Evolutionary conservation across 1,284 basidiomycete species (phyloP).

Genomic region (Ceratobasidium sp.): DNA sequence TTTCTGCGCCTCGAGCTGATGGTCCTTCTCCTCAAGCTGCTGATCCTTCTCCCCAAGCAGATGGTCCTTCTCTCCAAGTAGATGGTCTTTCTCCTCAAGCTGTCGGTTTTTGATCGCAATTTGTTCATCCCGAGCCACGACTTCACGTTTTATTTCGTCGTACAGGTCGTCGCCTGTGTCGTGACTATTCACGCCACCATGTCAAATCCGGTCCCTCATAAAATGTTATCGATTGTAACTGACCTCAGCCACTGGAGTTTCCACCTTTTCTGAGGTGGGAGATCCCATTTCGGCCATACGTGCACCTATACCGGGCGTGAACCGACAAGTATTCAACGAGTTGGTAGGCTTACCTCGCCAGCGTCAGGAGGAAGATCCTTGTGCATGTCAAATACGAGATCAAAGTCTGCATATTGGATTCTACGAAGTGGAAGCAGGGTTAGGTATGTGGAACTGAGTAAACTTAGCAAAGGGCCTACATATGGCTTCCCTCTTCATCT

Average conservation of each 20-base stretch:
- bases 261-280: slow-evolving; percentile 2
- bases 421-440: background rate
- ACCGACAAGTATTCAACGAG: too few species aligned
- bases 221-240: background rate
- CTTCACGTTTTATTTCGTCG: background rate
- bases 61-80: too few species aligned
- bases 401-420: slow-evolving; percentile 4
- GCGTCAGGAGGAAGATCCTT: background rate
- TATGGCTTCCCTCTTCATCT: background rate
- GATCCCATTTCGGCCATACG: too few species aligned
- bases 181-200: background rate
- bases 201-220: too few species aligned
- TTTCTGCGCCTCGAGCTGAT: too few species aligned
- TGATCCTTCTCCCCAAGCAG: too few species aligned
- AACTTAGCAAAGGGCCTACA: background rate
- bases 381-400: slow-evolving; percentile 10
- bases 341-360: background rate
- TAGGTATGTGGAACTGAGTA: background rate
- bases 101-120: background rate
- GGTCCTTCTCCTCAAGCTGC: too few species aligned
- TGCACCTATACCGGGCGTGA: too few species aligned
- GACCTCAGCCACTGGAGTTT: slow-evolving; percentile 3
- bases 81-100: background rate
- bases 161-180: background rate
- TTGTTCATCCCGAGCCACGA: background rate